Base-by-base conservation (phyloP, 768 basidiomycete genomes). In the Trichaptum fuscoviolaceum region DNA sequence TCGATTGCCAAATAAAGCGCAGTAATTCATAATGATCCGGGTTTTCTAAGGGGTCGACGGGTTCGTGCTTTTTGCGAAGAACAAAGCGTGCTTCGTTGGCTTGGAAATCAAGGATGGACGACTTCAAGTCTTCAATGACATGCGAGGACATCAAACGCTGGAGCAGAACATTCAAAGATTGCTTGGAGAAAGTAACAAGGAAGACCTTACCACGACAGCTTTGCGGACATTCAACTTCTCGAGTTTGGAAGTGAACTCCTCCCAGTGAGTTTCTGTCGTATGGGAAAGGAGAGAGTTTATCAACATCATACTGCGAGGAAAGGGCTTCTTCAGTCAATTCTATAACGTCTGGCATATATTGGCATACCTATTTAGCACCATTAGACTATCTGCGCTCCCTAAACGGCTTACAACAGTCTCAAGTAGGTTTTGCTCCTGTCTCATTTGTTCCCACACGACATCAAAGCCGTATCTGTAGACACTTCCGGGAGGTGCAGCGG, bases 51-150 rank as follows among this genome's bases (percentile, higher is more conserved):
- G 89, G 85, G 70, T 93, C 89, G 20, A 95, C 91, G 25, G 85
- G 75, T 2, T 91, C 91, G 18, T 83, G 90, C 78, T 93, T 94
- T 79, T 90, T 91, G 65, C 89, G 85, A 74, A 91, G 90, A 17
- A 85, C 87, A 30, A 93, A 85, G 52, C 91, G 87, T 65, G 92
- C 81, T 67, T 94, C 85, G 75, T 93, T 93, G 27, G 91, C 88
- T 78, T 95, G 93, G 75, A 95, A 95, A 73, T 95, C 91, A 65
- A 95, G 82, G 61, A 95, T 89, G 66, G 88, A 89, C 0, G 92
- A 94, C 7, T 89, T 87, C 64, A 94, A 78, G 72, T 95, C 93
- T 69, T 93, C 91, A 62, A 87, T 85, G 30, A 87, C 89, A 70
- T 92, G 90, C 34, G 89, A 83, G 8, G 89, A 87, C 92, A 94